A percentile compares a stretch with the other conserved stretches of the same genome.
These are phyloP conservation scores for Melocanna baccifera DNA, from an alignment of 176 grass and related monocot species.

Conservation along the genomic window DNA sequence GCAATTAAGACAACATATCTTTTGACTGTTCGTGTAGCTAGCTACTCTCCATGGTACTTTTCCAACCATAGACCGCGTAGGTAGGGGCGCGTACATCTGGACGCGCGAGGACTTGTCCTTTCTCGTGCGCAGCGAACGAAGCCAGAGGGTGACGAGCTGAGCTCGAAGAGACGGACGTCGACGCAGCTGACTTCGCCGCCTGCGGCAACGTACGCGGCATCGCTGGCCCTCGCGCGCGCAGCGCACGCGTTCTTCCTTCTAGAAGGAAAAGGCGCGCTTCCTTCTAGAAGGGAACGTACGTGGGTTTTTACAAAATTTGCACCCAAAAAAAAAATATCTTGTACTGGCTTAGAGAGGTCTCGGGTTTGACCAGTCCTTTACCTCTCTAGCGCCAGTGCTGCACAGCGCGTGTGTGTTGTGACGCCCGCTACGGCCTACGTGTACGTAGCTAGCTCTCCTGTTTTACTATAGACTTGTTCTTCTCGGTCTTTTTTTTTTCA, in stretches of 20 bases:
- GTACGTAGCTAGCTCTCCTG: too few relatives aligned
- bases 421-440: too few relatives aligned
- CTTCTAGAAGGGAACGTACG: too few relatives aligned
- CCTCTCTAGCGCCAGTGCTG: too few relatives aligned
- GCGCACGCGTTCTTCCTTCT: neutral
- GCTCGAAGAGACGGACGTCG: neutral
- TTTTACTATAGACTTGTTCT: too few relatives aligned
- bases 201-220: neutral
- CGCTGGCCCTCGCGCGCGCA: neutral
- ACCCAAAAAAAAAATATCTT: too few relatives aligned
- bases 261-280: neutral
- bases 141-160: neutral
- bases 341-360: too few relatives aligned
- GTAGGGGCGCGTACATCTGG: neutral
- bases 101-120: neutral
- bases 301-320: too few relatives aligned
- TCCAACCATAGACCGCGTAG: neutral
- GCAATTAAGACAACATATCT: neutral
- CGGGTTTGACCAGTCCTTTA: too few relatives aligned
- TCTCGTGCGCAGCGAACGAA: neutral
- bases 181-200: neutral
- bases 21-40: neutral
- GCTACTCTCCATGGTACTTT: neutral
- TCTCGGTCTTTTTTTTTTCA: too few relatives aligned
- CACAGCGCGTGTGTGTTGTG: too few relatives aligned